Percentiles rank a stretch among this genome's conserved stretches.
These are phyloP conservation scores for Gymnopilus dilepis DNA, from an alignment of 768 basidiomycete species.

Conservation along the genomic window DNA sequence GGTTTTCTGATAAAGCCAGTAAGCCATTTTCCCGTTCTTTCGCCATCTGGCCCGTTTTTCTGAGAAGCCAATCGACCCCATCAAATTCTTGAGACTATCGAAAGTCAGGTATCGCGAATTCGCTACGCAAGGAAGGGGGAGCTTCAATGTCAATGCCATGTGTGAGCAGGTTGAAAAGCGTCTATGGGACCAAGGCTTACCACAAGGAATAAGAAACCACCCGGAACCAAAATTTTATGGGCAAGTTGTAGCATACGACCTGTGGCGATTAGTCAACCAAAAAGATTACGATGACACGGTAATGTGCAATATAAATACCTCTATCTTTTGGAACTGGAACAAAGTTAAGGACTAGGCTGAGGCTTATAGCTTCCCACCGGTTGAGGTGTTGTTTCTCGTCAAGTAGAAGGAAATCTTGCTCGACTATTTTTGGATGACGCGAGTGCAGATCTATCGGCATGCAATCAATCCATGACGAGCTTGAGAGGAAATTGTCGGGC, in stretches of 20 bases:
- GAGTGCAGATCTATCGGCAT: constrained; percentile 86
- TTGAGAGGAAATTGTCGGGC: constrained; percentile 78
- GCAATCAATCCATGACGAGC: constrained; percentile 71
- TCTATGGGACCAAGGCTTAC: constrained; percentile 43
- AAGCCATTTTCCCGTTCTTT: constrained; percentile 81
- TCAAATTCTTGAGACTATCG: constrained; percentile 58
- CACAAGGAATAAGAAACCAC: constrained; percentile 72
- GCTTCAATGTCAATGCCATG: constrained; percentile 43
- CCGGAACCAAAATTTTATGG: constrained; percentile 55
- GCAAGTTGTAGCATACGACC: constrained; percentile 75
- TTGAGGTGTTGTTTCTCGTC: constrained; percentile 51
- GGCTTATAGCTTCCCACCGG: constrained; percentile 81
- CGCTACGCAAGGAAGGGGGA: constrained; percentile 82
- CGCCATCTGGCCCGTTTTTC: constrained; percentile 66
- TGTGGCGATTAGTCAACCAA: constrained; percentile 29
- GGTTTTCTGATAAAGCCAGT: constrained; percentile 77
- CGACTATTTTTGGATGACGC: constrained; percentile 77
- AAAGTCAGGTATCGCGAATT: constrained; percentile 86
- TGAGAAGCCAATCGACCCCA: constrained; percentile 68
- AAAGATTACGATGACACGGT: background rate
- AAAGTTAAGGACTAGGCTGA: constrained; percentile 91
- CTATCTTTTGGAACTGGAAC: constrained; percentile 75
- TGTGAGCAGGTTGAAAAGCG: constrained; percentile 15
- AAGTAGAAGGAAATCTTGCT: constrained; percentile 85
- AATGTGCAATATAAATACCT: constrained; percentile 51